Conservation (phyloP, 1,284 basidiomycete genomes). For the Ustilago nuda region DNA sequence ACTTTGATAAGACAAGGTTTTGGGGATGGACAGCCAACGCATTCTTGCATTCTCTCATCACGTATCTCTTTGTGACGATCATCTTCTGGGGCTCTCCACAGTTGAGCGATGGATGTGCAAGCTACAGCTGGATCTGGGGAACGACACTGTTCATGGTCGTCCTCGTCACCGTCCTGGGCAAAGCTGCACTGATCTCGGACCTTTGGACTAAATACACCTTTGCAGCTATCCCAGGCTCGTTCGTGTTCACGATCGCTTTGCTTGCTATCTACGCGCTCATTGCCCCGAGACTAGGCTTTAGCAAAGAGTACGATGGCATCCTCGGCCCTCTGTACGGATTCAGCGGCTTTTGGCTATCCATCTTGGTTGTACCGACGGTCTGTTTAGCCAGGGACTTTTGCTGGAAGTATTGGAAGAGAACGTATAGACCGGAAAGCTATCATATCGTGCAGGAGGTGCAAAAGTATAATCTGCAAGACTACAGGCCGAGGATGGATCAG, state of each 20-base stretch:
- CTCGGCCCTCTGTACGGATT: constrained; percentile 89
- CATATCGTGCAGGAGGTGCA: constrained; percentile 92
- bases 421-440: constrained; percentile 89
- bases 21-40: constrained; percentile 97
- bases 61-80: constrained; percentile 88
- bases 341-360: constrained; percentile 86
- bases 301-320: constrained; percentile 79
- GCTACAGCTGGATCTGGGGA: constrained; percentile 98
- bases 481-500: constrained; percentile 96
- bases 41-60: constrained; percentile 79
- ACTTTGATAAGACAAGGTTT: constrained; percentile 71
- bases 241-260: constrained; percentile 92
- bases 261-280: constrained; percentile 89
- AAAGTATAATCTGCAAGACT: constrained; percentile 97
- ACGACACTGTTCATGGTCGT: constrained; percentile 92
- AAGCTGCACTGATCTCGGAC: constrained; percentile 95
- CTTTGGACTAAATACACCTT: constrained; percentile 99
- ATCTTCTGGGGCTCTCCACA: constrained; percentile 85
- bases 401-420: constrained; percentile 73
- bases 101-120: constrained; percentile 81
- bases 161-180: constrained; percentile 92
- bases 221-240: constrained; percentile 86
- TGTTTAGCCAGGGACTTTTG: constrained; percentile 83
- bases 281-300: constrained; percentile 86
- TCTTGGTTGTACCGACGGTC: constrained; percentile 86